Evolutionary conservation across 2,329 filamentous ascomycete genomes (phyloP).

Genomic region (Pezicula carpinea): DNA sequence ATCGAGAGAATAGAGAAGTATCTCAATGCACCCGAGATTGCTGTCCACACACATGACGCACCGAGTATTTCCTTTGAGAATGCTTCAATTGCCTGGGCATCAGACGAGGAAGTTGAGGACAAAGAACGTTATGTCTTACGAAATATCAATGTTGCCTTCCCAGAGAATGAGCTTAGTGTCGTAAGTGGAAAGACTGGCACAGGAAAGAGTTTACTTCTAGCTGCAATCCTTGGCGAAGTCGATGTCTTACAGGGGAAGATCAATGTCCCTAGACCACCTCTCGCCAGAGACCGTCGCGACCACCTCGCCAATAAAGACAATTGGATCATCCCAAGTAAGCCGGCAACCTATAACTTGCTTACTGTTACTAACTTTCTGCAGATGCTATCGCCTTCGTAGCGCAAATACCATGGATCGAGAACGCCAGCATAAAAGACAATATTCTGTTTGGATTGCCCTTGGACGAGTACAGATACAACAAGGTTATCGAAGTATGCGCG

Average conservation of each 20-base stretch:
- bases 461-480: constrained; percentile 63
- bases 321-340: constrained; percentile 58
- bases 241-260: constrained; percentile 63
- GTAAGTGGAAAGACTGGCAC: constrained; percentile 74
- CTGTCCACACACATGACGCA: constrained; percentile 46
- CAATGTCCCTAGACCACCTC: constrained; percentile 46
- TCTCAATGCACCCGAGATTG: constrained; percentile 61
- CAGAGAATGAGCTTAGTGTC: constrained; percentile 63
- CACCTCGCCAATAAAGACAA: constrained; percentile 52
- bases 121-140: constrained; percentile 60
- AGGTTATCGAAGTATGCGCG: constrained; percentile 68
- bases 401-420: constrained; percentile 83
- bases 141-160: constrained; percentile 62
- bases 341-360: no score
- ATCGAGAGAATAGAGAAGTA: constrained; percentile 68
- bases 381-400: constrained; percentile 68
- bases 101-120: constrained; percentile 55
- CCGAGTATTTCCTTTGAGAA: constrained; percentile 60
- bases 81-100: constrained; percentile 70
- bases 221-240: constrained; percentile 70
- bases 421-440: constrained; percentile 73
- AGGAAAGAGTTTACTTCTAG: constrained; percentile 72
- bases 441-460: constrained; percentile 72
- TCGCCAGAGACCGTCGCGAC: constrained; percentile 53
- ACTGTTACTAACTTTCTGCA: no score